Percentiles rank a stretch among this genome's conserved stretches.
phyloP scores from a whole-genome alignment of 129 eudicot genomes.

The Centella asiatica region DNA sequence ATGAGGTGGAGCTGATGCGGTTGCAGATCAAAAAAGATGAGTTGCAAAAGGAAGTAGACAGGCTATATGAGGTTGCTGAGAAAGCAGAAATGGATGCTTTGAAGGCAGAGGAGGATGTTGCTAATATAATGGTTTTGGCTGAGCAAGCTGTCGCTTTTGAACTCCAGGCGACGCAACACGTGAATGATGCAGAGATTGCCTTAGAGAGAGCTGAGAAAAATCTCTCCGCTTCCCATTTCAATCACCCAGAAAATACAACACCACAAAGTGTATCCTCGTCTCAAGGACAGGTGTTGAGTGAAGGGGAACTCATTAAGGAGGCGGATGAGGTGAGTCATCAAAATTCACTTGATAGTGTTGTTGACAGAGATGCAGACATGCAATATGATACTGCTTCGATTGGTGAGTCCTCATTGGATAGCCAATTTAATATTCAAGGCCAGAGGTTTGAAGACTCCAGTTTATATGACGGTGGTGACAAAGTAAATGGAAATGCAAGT shows the following conservation, averaged over 20 bases:
- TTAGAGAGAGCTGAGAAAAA: constrained; percentile 59
- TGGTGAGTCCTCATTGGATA: constrained; percentile 33
- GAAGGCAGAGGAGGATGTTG: constrained; percentile 89
- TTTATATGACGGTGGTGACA: constrained; percentile 41
- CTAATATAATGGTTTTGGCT: constrained; percentile 90
- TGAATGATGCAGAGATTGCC: constrained; percentile 84
- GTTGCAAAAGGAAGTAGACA: constrained; percentile 64
- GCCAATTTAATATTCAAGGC: constrained; percentile 19
- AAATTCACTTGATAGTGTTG: constrained; percentile 23
- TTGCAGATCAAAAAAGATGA: constrained; percentile 77
- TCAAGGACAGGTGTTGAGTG: constrained; percentile 22
- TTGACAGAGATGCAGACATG: constrained; percentile 30
- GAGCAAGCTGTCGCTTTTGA: constrained; percentile 97
- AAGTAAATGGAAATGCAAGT: constrained; percentile 34
- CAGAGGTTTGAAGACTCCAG: constrained; percentile 33
- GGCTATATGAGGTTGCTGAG: constrained; percentile 63
- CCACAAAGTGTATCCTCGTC: constrained; percentile 25
- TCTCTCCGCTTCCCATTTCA: constrained; percentile 38
- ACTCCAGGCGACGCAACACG: constrained; percentile 78
- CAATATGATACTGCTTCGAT: constrained; percentile 22
- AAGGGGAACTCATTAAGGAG: constrained; percentile 36
- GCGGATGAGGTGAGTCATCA: constrained; percentile 24
- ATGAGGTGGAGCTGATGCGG: constrained; percentile 55
- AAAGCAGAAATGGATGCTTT: constrained; percentile 62
- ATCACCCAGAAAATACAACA: constrained; percentile 28